Evolutionary conservation across 345 rosid species (phyloP).

Genomic region (Gossypium anomalum): DNA sequence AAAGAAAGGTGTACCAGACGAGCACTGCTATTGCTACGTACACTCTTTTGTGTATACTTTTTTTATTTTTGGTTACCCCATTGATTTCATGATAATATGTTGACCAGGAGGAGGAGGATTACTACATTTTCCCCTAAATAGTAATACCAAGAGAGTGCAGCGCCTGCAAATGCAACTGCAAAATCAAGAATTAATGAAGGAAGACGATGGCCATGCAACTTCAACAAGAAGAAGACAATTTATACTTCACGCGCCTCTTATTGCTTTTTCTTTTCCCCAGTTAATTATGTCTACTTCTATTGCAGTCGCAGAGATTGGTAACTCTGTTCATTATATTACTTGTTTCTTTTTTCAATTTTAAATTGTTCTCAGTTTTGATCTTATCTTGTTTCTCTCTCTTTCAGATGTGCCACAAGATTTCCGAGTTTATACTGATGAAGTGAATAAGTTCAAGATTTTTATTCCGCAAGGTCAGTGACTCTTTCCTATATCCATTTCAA

Average conservation of each 20-base stretch:
- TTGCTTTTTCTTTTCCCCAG: slow-evolving; percentile 45
- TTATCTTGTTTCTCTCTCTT: background rate
- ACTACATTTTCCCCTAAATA: slow-evolving; percentile 5
- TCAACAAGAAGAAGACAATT: slow-evolving; percentile 48
- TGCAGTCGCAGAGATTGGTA: slow-evolving; percentile 43
- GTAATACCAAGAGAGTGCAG: background rate
- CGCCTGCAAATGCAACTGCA: background rate
- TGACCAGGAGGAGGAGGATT: slow-evolving; percentile 16
- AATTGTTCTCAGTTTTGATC: background rate
- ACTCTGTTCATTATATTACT: background rate
- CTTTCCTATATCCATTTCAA: background rate
- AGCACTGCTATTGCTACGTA: background rate
- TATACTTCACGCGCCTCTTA: slow-evolving; percentile 44
- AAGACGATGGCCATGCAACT: slow-evolving; percentile 3
- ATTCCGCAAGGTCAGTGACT: slow-evolving; percentile 62
- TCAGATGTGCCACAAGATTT: slow-evolving; percentile 39
- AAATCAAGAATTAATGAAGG: background rate
- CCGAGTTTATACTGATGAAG: slow-evolving; percentile 60
- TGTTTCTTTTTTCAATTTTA: background rate
- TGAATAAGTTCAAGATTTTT: slow-evolving; percentile 71
- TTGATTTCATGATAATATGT: background rate
- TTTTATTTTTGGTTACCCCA: background rate
- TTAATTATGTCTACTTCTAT: slow-evolving; percentile 29
- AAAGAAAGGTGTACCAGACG: slow-evolving; percentile 14
- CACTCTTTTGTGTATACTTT: background rate